Evolutionary conservation across 768 basidiomycete genomes (phyloP).

Genomic region (Imleria badia): DNA sequence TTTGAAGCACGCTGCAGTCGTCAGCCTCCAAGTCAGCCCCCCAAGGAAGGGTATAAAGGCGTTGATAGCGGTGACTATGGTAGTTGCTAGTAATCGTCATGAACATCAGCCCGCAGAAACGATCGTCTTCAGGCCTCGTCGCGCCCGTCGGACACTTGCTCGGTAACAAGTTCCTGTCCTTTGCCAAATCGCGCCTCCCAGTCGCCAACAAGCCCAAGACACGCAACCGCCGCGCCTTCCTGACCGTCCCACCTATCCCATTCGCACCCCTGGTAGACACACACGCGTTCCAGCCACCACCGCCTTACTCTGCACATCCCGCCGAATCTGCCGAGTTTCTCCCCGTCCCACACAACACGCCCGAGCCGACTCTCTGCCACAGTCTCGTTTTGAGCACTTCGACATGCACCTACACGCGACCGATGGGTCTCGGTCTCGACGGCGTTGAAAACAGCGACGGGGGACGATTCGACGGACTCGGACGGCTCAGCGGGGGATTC

Average conservation of each 20-base stretch:
- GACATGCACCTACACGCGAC: not conserved
- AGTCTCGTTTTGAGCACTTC: not conserved
- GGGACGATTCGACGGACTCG: constrained; percentile 28
- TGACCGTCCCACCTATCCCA: constrained; percentile 18
- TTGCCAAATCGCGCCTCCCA: constrained; percentile 27
- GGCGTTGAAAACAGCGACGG: constrained; percentile 28
- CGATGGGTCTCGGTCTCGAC: constrained; percentile 27
- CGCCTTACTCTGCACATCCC: constrained; percentile 17
- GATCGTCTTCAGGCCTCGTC: constrained; percentile 1
- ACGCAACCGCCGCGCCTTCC: constrained; percentile 13
- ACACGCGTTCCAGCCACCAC: constrained; percentile 28
- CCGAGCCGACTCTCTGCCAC: not conserved
- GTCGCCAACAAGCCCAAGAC: constrained; percentile 17
- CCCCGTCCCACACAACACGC: constrained; percentile 31
- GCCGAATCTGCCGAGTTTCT: constrained; percentile 11
- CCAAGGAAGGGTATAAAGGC: constrained; percentile 10
- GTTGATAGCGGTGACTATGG: too few relatives aligned
- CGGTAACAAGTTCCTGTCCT: constrained; percentile 16
- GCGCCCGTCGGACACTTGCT: constrained; percentile 13
- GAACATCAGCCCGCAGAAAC: constrained; percentile 10
- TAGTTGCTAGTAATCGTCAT: not conserved
- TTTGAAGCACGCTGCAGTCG: not conserved
- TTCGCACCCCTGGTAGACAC: constrained; percentile 30
- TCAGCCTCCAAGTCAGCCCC: constrained; percentile 21
- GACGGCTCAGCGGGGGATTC: constrained; percentile 30